A percentile compares a stretch with the other conserved stretches of the same genome.
phyloP scores from a whole-genome alignment of 176 grass and related monocot species.

The Bonia amplexicaulis region DNA sequence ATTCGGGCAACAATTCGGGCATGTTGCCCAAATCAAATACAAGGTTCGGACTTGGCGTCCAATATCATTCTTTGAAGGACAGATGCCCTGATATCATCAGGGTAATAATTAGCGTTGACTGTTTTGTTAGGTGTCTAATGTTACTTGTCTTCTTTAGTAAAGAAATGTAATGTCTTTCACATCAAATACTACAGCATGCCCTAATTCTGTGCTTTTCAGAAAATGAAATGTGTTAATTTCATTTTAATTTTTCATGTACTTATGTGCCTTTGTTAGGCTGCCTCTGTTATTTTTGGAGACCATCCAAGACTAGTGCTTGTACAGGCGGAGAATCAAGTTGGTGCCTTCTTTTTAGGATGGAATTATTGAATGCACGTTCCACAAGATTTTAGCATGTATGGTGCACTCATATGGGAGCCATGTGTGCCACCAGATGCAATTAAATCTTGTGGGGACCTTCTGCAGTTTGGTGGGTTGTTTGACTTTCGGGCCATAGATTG shows the following conservation, averaged over 20 bases:
- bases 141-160: not conserved
- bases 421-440: slow-evolving; percentile 43
- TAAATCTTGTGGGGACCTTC: slow-evolving; percentile 28
- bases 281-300: not conserved
- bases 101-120: not conserved
- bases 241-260: slow-evolving; percentile 7
- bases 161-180: not conserved
- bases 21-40: not conserved
- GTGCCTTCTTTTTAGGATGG: slow-evolving; percentile 17
- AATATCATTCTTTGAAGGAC: not conserved
- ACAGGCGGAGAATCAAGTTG: not conserved
- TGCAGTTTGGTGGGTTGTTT: slow-evolving; percentile 28
- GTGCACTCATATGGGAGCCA: slow-evolving; percentile 35
- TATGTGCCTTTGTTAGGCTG: not conserved
- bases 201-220: not conserved
- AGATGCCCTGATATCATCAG: not conserved
- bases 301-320: slow-evolving; percentile 14
- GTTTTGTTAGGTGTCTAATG: not conserved
- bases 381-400: slow-evolving; percentile 33
- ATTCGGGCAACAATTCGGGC: not conserved
- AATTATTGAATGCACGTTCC: slow-evolving; percentile 39
- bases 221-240: not conserved
- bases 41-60: not conserved
- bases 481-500: slow-evolving; percentile 19
- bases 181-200: not conserved